Conservation (phyloP, 768 basidiomycete genomes). For the Pleurotus citrinopileatus region DNA sequence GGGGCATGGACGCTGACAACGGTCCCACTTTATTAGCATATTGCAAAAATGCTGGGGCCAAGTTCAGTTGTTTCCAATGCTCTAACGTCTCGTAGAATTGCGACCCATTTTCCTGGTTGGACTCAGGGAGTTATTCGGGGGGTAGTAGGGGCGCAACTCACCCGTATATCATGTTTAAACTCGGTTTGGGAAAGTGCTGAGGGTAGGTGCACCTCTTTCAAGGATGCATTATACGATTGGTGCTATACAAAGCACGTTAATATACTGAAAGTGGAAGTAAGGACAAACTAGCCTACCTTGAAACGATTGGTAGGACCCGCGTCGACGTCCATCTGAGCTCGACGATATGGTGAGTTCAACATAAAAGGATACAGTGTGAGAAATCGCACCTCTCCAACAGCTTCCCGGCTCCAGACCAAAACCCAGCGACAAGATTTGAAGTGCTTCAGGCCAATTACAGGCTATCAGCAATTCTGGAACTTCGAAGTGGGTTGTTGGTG, state of each 20-base stretch:
- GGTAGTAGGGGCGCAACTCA: slow-evolving; percentile 23
- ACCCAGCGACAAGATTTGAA: too few relatives aligned
- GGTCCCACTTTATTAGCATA: slow-evolving; percentile 62
- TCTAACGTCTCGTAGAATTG: slow-evolving; percentile 74
- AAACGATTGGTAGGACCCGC: slow-evolving; percentile 4
- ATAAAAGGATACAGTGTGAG: too few relatives aligned
- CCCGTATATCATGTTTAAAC: slow-evolving; percentile 61
- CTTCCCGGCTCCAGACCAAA: too few relatives aligned
- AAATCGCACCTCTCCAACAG: too few relatives aligned
- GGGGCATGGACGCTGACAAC: slow-evolving; percentile 72
- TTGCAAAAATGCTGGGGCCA: slow-evolving; percentile 68
- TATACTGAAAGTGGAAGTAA: too few relatives aligned
- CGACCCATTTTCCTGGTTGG: slow-evolving; percentile 65
- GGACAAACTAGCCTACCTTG: slow-evolving; percentile 1
- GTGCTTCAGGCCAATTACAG: too few relatives aligned
- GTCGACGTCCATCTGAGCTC: slow-evolving; percentile 2
- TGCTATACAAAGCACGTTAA: slow-evolving; percentile 58
- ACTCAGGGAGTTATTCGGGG: not conserved
- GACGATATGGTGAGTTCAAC: not conserved
- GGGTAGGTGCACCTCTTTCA: slow-evolving; percentile 72
- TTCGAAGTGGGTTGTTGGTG: too few relatives aligned
- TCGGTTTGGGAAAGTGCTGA: slow-evolving; percentile 55
- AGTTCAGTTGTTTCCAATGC: slow-evolving; percentile 79
- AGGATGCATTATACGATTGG: slow-evolving; percentile 64
- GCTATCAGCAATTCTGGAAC: too few relatives aligned